Conservation (phyloP, 805 yeast species). For the Spathaspora hagerdaliae region DNA sequence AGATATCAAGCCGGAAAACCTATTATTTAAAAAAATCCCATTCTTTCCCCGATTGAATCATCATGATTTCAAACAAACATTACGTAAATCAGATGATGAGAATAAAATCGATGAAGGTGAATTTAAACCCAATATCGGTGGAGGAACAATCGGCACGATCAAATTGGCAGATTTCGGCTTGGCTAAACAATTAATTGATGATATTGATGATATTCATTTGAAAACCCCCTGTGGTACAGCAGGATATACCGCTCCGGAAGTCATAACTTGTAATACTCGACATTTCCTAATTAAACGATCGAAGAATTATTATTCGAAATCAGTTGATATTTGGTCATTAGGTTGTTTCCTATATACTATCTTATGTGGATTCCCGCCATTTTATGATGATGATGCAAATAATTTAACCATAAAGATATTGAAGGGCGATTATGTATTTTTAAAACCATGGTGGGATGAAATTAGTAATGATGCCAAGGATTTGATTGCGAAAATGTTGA, state of each 20-base stretch:
- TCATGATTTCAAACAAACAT: conserved; percentile 17
- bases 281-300: background rate
- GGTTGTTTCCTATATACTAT: conserved; percentile 69
- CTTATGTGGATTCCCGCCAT: conserved; percentile 72
- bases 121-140: conserved; percentile 50
- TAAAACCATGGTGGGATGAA: conserved; percentile 89
- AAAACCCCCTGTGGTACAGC: conserved; percentile 77
- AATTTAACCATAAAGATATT: conserved; percentile 64
- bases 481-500: conserved; percentile 60
- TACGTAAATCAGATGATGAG: conserved; percentile 55
- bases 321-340: conserved; percentile 71
- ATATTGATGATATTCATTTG: conserved; percentile 21
- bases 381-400: conserved; percentile 65
- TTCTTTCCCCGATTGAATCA: conserved; percentile 35
- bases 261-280: conserved; percentile 36
- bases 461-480: conserved; percentile 66
- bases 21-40: conserved; percentile 57
- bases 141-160: conserved; percentile 60
- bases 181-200: conserved; percentile 50
- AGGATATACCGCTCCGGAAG: conserved; percentile 74
- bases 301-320: conserved; percentile 57
- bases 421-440: conserved; percentile 67
- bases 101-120: conserved; percentile 60
- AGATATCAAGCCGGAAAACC: conserved; percentile 79
- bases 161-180: conserved; percentile 70